A percentile compares a stretch with the other conserved stretches of the same genome.
Evolutionary conservation across 1,284 basidiomycete species (phyloP).

Genomic region (Papiliotrema laurentii): DNA sequence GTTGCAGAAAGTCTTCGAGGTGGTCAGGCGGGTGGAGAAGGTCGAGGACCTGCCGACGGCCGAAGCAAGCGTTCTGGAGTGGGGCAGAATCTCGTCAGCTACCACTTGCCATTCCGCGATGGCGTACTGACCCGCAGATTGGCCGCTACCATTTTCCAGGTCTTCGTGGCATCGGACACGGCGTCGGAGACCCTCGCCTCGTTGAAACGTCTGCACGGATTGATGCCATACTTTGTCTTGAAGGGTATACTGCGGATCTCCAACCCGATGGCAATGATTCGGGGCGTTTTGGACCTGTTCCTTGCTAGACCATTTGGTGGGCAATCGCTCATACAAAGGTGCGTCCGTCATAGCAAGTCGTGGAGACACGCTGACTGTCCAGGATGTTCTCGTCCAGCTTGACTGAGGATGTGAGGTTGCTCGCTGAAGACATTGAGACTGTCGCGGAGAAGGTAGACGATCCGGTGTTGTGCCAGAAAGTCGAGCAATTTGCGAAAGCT

Average conservation of each 20-base stretch:
- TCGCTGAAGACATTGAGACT: constrained; percentile 79
- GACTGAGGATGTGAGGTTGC: constrained; percentile 76
- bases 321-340: constrained; percentile 82
- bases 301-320: constrained; percentile 97
- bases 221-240: constrained; percentile 98
- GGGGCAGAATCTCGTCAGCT: constrained; percentile 90
- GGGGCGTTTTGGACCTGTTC: constrained; percentile 88
- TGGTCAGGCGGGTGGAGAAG: constrained; percentile 75
- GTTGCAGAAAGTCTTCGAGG: constrained; percentile 76
- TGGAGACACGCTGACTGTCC: constrained; percentile 2
- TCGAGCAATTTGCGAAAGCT: constrained; percentile 79
- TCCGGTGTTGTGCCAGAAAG: constrained; percentile 78
- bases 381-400: constrained; percentile 94
- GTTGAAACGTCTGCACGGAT: constrained; percentile 86
- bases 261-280: constrained; percentile 95
- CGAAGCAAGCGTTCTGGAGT: constrained; percentile 86
- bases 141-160: constrained; percentile 92
- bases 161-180: constrained; percentile 87
- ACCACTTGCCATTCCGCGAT: background rate
- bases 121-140: constrained; percentile 53
- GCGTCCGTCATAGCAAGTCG: constrained; percentile 10
- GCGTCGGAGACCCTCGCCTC: constrained; percentile 83
- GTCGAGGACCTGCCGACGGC: constrained; percentile 76
- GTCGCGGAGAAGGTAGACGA: constrained; percentile 88
- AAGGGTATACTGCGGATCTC: constrained; percentile 88